Percentiles rank a stretch among this genome's conserved stretches.
These are phyloP conservation scores for Colletotrichum spinosum DNA, from an alignment of 2,329 filamentous ascomycete genomes.

Conservation along the genomic window DNA sequence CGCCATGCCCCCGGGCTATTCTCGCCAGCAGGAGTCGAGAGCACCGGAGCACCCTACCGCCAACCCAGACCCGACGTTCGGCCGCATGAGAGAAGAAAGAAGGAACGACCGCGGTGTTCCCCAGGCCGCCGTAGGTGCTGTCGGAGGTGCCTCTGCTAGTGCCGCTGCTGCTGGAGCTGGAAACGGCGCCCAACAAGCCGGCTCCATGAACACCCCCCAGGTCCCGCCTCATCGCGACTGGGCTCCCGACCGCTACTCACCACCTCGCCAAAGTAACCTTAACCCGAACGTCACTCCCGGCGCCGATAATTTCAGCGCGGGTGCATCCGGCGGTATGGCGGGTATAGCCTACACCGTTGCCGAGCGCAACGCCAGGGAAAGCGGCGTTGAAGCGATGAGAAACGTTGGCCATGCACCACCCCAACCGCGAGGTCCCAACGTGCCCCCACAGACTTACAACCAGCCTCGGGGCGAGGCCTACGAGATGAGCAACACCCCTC, in stretches of 20 bases:
- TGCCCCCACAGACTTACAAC: constrained; percentile 36
- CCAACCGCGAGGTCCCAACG: constrained; percentile 42
- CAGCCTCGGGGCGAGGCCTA: constrained; percentile 40
- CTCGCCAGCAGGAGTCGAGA: constrained; percentile 18
- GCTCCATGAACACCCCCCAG: constrained; percentile 25
- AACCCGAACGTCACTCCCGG: constrained; percentile 66
- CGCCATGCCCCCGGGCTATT: constrained; percentile 25
- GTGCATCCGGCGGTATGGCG: constrained; percentile 73
- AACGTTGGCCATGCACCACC: constrained; percentile 44
- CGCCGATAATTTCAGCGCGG: constrained; percentile 74
- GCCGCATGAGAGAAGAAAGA: constrained; percentile 48
- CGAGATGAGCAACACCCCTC: constrained; percentile 36
- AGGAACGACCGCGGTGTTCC: constrained; percentile 44
- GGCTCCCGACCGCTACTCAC: constrained; percentile 22
- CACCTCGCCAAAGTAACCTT: constrained; percentile 38
- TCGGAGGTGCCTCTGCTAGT: constrained; percentile 40
- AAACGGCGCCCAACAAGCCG: constrained; percentile 32
- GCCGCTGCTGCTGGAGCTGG: constrained; percentile 40
- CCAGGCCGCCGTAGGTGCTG: constrained; percentile 39
- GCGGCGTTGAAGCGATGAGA: constrained; percentile 72
- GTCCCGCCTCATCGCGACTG: constrained; percentile 30
- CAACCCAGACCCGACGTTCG: constrained; percentile 53
- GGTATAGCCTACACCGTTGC: constrained; percentile 76
- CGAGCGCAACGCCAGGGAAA: constrained; percentile 72
- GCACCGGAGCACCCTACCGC: constrained; percentile 39